phyloP scores from a whole-genome alignment of 140 eudicot genomes.

The Bidens hawaiensis region DNA sequence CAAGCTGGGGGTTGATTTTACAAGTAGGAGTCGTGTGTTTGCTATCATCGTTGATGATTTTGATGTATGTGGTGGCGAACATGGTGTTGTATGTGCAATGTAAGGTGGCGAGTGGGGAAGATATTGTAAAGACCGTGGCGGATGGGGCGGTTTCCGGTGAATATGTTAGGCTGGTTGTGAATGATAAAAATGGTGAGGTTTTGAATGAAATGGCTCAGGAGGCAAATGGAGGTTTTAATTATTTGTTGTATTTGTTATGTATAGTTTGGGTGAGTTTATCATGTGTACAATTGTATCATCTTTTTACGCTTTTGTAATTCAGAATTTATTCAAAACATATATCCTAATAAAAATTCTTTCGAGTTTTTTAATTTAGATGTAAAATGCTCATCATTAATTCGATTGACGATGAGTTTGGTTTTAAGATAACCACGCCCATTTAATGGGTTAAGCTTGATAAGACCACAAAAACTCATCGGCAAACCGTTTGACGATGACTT shows the following conservation, averaged over 20 bases:
- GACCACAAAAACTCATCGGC: no score
- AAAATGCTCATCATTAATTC: no score
- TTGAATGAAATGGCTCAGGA: no score
- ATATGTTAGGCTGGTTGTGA: conserved; percentile 13
- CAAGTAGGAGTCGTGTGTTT: neutral
- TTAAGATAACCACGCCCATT: no score
- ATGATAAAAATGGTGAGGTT: neutral
- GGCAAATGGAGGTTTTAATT: conserved; percentile 6
- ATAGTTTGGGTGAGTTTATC: neutral
- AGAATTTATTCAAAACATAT: no score
- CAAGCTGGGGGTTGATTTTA: conserved; percentile 4
- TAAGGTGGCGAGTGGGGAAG: conserved; percentile 2
- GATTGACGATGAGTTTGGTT: no score
- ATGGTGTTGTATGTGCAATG: conserved; percentile 21
- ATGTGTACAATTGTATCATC: no score
- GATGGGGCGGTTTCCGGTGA: conserved; percentile 9
- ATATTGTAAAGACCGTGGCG: neutral
- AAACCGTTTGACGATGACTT: no score
- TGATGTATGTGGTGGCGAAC: conserved; percentile 15
- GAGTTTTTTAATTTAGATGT: no score
- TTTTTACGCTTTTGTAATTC: no score
- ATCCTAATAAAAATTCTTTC: no score
- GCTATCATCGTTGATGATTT: neutral
- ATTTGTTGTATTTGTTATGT: neutral
- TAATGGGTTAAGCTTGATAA: no score